phyloP scores from a whole-genome alignment of 1,139 yeast species.

The Diutina rugosa region DNA sequence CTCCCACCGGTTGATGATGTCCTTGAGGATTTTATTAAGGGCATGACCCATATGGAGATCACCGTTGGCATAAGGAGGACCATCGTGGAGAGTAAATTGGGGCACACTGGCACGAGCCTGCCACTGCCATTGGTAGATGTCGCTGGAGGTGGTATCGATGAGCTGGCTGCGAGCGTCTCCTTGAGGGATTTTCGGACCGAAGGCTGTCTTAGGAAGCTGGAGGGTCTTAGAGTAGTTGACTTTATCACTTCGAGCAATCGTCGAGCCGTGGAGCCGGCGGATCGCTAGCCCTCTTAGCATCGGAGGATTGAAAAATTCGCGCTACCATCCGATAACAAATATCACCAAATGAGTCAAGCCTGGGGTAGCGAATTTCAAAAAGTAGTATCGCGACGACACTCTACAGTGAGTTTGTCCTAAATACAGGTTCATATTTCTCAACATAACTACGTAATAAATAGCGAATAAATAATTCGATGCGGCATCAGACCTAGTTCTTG shows the following conservation, averaged over 20 bases:
- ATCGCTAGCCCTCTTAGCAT: not conserved
- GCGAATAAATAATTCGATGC: constrained; percentile 1
- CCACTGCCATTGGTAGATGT: constrained; percentile 24
- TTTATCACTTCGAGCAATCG: not conserved
- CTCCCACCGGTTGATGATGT: constrained; percentile 65
- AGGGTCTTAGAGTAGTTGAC: constrained; percentile 12
- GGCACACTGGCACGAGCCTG: constrained; percentile 11
- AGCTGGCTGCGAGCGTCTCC: constrained; percentile 15
- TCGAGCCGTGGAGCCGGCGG: not conserved
- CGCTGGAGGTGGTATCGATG: constrained; percentile 15
- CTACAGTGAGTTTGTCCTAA: not conserved
- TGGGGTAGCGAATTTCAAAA: no score
- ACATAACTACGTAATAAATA: constrained; percentile 3
- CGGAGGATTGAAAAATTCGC: not conserved
- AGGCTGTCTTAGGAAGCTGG: constrained; percentile 26
- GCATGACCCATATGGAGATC: constrained; percentile 92
- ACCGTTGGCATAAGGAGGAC: constrained; percentile 98
- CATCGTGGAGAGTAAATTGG: constrained; percentile 76
- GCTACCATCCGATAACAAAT: not conserved
- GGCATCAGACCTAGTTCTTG: constrained; percentile 8
- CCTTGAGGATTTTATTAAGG: constrained; percentile 77
- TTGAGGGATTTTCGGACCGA: constrained; percentile 29
- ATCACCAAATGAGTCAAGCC: no score
- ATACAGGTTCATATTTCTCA: not conserved
- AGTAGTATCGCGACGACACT: no score